Conservation (phyloP, 208 protist genomes). For the Dictyostelium gargantuum region DNA sequence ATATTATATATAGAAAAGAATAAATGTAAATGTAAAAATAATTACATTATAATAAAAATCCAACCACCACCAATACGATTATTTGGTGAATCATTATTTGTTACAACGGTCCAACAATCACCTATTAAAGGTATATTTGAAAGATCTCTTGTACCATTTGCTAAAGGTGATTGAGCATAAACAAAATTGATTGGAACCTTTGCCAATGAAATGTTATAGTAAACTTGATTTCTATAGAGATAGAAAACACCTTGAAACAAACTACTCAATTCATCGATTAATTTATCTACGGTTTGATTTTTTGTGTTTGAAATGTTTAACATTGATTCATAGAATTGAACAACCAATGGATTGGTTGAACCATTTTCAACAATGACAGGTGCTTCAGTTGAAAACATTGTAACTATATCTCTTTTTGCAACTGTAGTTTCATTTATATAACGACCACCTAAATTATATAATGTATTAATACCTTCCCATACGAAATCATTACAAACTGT, state of each 20-base stretch:
- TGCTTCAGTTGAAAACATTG: not conserved
- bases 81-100: not conserved
- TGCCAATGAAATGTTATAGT: conserved; percentile 18
- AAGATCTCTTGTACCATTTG: not conserved
- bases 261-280: not conserved
- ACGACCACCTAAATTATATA: conserved; percentile 32
- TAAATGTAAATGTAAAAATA: too few relatives aligned
- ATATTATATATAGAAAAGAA: too few relatives aligned
- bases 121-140: not conserved
- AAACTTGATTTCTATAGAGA: not conserved
- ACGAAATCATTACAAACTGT: conserved; percentile 50
- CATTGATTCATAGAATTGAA: not conserved
- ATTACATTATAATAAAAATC: conserved; percentile 59
- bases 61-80: conserved; percentile 32
- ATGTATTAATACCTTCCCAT: not conserved
- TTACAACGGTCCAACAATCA: not conserved
- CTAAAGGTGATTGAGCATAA: not conserved
- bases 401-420: not conserved
- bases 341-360: not conserved
- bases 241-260: conserved; percentile 15
- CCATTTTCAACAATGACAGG: not conserved
- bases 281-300: not conserved
- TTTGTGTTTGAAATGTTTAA: not conserved
- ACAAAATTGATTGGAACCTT: not conserved
- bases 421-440: not conserved